These are phyloP conservation scores for Basipetospora chlamydospora DNA, from an alignment of 2,329 filamentous ascomycete species.

Conservation along the genomic window DNA sequence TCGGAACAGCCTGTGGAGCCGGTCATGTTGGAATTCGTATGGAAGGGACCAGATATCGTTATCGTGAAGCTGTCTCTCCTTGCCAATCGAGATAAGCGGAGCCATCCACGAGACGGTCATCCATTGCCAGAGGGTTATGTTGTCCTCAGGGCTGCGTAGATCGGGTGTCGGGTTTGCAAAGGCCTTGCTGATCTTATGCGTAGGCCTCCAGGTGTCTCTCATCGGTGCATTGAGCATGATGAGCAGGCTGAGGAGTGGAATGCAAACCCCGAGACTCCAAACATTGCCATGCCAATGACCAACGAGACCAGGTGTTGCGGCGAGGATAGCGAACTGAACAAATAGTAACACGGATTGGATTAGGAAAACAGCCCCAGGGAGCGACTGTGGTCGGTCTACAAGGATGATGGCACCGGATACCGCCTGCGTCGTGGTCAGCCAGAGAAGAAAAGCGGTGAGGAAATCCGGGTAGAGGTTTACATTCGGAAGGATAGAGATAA, in stretches of 20 bases:
- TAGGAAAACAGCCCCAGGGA: constrained; percentile 16
- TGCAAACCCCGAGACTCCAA: constrained; percentile 18
- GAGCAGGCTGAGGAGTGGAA: constrained; percentile 30
- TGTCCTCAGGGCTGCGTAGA: constrained; percentile 64
- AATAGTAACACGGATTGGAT: constrained; percentile 16
- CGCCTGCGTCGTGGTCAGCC: constrained; percentile 8
- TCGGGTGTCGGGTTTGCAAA: constrained; percentile 33
- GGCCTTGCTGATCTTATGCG: constrained; percentile 43
- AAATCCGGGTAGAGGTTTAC: constrained; percentile 2
- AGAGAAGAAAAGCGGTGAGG: background rate
- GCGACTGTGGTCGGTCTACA: constrained; percentile 16
- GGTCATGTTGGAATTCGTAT: constrained; percentile 67
- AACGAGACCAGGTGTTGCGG: constrained; percentile 13
- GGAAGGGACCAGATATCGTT: constrained; percentile 71
- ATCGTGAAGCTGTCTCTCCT: constrained; percentile 52
- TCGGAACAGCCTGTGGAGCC: constrained; percentile 61
- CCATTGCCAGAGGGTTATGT: constrained; percentile 67
- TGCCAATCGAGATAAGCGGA: constrained; percentile 54
- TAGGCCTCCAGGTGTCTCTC: constrained; percentile 40
- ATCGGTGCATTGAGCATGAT: constrained; percentile 55
- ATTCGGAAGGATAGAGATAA: constrained; percentile 18
- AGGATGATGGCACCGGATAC: constrained; percentile 12
- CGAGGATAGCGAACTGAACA: constrained; percentile 12
- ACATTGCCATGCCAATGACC: constrained; percentile 9
- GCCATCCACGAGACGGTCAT: constrained; percentile 74